Percentiles rank a stretch among this genome's conserved stretches.
Conservation (phyloP, 371 early-diverging fungal genomes). For the Coemansia sp. region DNA sequence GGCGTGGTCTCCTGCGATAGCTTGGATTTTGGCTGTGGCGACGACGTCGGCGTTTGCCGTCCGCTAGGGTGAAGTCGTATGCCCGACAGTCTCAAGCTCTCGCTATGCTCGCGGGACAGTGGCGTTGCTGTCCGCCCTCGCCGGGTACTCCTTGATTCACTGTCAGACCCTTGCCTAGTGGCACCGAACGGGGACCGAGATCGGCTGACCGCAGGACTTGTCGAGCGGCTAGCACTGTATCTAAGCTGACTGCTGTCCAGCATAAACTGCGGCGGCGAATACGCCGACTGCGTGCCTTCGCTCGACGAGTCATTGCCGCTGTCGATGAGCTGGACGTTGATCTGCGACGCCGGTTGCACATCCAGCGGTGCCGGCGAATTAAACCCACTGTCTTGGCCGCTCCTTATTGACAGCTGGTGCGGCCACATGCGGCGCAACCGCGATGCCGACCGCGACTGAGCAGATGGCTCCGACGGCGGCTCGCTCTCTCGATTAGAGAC, state of each 20-base stretch:
- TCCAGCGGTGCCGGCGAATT: conserved; percentile 1
- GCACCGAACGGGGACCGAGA: conserved; percentile 1
- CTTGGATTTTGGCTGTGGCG: neutral
- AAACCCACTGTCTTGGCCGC: conserved; percentile 16
- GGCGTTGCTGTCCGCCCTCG: neutral
- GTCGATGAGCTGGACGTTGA: conserved; percentile 15
- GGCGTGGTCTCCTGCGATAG: neutral
- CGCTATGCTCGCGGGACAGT: neutral
- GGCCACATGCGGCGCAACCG: neutral
- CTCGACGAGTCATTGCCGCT: conserved; percentile 8
- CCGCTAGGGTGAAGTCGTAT: neutral
- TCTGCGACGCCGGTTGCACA: neutral
- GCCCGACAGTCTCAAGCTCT: neutral
- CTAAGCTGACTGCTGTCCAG: conserved; percentile 1
- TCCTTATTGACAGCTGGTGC: neutral
- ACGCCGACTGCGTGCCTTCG: neutral
- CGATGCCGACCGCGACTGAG: neutral
- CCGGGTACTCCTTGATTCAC: neutral
- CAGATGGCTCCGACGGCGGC: neutral
- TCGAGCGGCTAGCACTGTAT: neutral
- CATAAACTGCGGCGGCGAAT: conserved; percentile 3
- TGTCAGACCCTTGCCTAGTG: neutral
- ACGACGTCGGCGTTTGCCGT: neutral
- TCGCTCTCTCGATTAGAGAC: neutral
- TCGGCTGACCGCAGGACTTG: neutral